Base-by-base conservation (phyloP, 768 basidiomycete genomes). In the Mrakia gelida region DNA sequence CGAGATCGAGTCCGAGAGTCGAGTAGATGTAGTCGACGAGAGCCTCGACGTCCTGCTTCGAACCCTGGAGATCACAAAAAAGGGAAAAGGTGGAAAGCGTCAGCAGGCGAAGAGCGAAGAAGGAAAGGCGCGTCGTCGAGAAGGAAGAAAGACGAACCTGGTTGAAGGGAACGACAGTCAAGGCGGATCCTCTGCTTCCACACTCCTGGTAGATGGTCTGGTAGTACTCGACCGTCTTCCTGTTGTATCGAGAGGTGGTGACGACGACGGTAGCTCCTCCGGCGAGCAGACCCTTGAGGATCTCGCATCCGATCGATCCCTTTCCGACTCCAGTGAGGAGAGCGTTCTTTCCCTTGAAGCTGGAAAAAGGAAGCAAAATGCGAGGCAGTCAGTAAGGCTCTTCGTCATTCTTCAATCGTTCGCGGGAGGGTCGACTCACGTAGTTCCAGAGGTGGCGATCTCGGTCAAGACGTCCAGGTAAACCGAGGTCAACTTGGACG, bases 81-180 rank as follows among this genome's bases (percentile, higher is more conserved):
- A 59, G 7, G 11, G 5, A 59, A 59, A 59, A 28, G 11, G 6
- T 1, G 4, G 13, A 2, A 28, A 59, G 5, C n/a, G 59, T 59
- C 59, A 59, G n/a, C 59, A 15, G 18, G 16, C 23, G 54, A n/a
- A 56, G 23, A 56, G 54, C 2, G 59, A n/a, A 9, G 59, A n/a
- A 8, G 59, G 18, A 8, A n/a, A 28, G 32, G 26, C 63, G 63
- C 34, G 63, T n/a, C 38, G 30, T n/a, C 38, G 30, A 23, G 0
- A 63, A 16, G 49, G 7, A 52, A 52, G 11, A 16, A 7, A 45
- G 1, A 80, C 78, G 72, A 81, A 81, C 82, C 84, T 98, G 96
- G 83, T 99, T 99, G 90, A 98, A 99, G 21, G 97, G 97, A 49
- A 99, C 96, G 72, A 99, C 96, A 18, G 95, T 95, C 65, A 99